A percentile compares a stretch with the other conserved stretches of the same genome.
Conservation (phyloP, 495 filamentous ascomycete genomes). For the Podospora comata region DNA sequence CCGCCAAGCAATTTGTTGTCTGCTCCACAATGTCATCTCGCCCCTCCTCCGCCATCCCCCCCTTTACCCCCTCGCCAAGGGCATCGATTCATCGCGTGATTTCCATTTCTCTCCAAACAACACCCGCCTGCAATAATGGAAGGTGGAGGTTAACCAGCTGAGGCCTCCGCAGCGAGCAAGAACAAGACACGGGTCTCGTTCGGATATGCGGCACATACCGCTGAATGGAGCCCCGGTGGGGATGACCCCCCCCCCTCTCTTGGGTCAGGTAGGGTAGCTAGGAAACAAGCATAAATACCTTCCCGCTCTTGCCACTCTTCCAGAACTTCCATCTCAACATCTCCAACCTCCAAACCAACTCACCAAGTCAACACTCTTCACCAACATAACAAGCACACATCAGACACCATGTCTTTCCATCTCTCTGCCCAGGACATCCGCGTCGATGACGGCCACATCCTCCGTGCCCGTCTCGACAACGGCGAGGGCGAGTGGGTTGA, state of each 20-base stretch:
- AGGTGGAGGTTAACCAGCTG: neutral
- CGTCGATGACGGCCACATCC: constrained; percentile 43
- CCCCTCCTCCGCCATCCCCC: constrained; percentile 7
- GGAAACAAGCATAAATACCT: constrained; percentile 16
- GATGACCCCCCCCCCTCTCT: neutral
- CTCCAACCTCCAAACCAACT: neutral
- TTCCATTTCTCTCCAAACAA: constrained; percentile 1
- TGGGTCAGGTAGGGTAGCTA: neutral
- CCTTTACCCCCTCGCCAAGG: constrained; percentile 20
- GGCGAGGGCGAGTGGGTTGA: constrained; percentile 33
- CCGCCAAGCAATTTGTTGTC: neutral
- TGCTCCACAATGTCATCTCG: neutral
- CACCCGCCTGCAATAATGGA: neutral
- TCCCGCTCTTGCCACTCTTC: neutral
- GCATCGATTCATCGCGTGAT: constrained; percentile 5
- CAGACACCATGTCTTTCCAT: constrained; percentile 43
- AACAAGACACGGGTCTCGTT: neutral
- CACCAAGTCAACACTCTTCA: neutral
- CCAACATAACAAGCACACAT: neutral
- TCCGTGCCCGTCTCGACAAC: constrained; percentile 35
- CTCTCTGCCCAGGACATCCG: constrained; percentile 34
- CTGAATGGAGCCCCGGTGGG: neutral
- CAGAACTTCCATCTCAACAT: neutral
- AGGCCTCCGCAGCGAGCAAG: constrained; percentile 10
- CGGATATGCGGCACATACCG: constrained; percentile 11